A percentile compares a stretch with the other conserved stretches of the same genome.
phyloP scores from a whole-genome alignment of 2,329 filamentous ascomycete species.

The Monosporascus sp. region DNA sequence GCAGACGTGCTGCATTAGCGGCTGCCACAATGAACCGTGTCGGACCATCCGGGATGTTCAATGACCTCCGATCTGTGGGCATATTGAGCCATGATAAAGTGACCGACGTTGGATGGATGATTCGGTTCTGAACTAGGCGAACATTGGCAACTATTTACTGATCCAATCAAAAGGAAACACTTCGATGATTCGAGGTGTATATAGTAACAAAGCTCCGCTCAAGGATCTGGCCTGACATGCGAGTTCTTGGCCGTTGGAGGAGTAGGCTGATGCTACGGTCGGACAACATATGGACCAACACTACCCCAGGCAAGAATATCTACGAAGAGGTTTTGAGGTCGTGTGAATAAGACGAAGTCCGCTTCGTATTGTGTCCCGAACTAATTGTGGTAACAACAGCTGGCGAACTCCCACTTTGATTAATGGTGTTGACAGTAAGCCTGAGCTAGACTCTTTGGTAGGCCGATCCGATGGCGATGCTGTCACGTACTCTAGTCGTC shows the following conservation, averaged over 20 bases:
- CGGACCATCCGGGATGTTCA: neutral
- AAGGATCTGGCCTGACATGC: neutral
- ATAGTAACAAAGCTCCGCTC: neutral
- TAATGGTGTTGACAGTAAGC: neutral
- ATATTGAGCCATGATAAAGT: neutral
- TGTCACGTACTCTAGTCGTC: no score
- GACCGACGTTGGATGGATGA: neutral
- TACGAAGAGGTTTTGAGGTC: neutral
- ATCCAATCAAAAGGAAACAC: neutral
- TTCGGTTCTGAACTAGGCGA: neutral
- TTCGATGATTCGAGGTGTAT: neutral
- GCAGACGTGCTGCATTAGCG: neutral
- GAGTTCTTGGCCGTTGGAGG: neutral
- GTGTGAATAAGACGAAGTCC: neutral
- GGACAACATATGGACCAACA: neutral
- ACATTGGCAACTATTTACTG: neutral
- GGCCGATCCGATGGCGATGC: neutral
- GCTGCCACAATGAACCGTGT: neutral
- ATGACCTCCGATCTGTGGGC: neutral
- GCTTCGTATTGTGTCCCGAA: conserved; percentile 10
- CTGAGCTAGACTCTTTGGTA: neutral
- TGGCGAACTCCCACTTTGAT: neutral
- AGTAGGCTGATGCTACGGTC: neutral
- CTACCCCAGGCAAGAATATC: neutral
- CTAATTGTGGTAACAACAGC: conserved; percentile 8